Evolutionary conservation across 148 eudicot genomes (phyloP), one percentile per base, ranked within the genome.

Genomic region (Rhododendron ferrugineum): DNA sequence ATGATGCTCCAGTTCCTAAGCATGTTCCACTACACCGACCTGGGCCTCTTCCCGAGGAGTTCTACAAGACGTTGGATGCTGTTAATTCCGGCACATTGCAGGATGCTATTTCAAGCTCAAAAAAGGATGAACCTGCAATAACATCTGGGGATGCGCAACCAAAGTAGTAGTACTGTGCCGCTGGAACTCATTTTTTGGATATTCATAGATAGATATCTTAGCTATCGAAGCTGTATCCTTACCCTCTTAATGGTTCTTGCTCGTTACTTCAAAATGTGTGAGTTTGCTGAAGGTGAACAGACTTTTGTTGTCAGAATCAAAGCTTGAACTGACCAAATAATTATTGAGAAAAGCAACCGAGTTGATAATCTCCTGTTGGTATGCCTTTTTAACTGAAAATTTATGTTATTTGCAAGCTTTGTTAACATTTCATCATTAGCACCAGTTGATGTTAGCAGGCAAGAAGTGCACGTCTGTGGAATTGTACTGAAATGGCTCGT

Each of bases 1-100:
- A 97, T 85, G 98, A 94, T 84, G 95, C 98, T 79, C 99, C 99
- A 23, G 94, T 94, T n/a, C 99, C 99, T 20, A 93, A 93, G 90
- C 98, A 97, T 66, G 66, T 97, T 66, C 99, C 99, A 16, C 86
- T 91, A 30, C 99, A 96, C 84, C 95, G 97, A 72, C 99, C 98
- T 11, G 97, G 97, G 28, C 99, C 99, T 52, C 93, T 96, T 16
- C 98, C 99, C 0, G 93, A 89, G 87, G 99, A 96, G 90, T 96
- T 96, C 89, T 93, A 93, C 87, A 92, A 91, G 86, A 95, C 98
- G 76, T 70, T 95, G 86, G 93, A 93, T 52, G 90, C 95, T 72
- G 60, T 92, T 84, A 75, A 85, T 81, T 84, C 94, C 10, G 86
- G 89, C 81, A 90, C 90, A 7, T 60, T 91, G 82, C 87, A 85